Evolutionary conservation across 2,329 filamentous ascomycete species (phyloP), one percentile per base, ranked within the genome.

Genomic region (Fusarium sp.): DNA sequence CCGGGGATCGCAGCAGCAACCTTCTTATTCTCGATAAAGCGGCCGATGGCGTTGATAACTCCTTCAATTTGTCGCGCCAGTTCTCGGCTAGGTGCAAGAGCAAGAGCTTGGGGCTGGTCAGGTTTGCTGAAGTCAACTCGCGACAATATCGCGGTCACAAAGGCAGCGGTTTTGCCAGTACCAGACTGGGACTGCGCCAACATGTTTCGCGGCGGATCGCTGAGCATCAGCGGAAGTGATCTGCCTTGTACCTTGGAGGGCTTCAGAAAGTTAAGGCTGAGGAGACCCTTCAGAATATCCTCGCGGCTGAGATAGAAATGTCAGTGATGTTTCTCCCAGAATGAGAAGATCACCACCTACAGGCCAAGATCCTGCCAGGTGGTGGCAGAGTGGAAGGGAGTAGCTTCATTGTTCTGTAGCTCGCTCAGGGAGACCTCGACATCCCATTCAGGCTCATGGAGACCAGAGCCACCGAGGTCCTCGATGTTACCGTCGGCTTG

Each of bases 141-240:
- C 66, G 93, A 93, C 44, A 99, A 88, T 69, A 97, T 93, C 69
- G 97, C 97, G 71, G 97, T 92, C 50, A 96, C 94, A 82, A 99
- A 99, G 28, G 96, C 96, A 25, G 95, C 96, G 0, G 96, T 99
- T 87, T 99, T 99, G 80, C 96, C 96, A 25, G 96, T 99, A 77
- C 96, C 96, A 5, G 96, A 99, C 83, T 99, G 96, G n/a, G 96
- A 99, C 84, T 99, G 96, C 7, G 95, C 96, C 80, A 99, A 96
- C 89, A 99, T 93, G 83, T 98, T 98, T 74, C 88, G 88, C 2
- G 96, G 93, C n/a, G 96, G 96, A 80, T 97, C 87, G 77, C 89
- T 86, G 72, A 99, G 89, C 79, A 99, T 93, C 62, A 99, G 88
- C 33, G 96, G 96, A 23, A 99, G 89, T 3, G 96, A 96, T 77